Conservation (phyloP, 495 filamentous ascomycete genomes). For the Neurospora discreta region DNA sequence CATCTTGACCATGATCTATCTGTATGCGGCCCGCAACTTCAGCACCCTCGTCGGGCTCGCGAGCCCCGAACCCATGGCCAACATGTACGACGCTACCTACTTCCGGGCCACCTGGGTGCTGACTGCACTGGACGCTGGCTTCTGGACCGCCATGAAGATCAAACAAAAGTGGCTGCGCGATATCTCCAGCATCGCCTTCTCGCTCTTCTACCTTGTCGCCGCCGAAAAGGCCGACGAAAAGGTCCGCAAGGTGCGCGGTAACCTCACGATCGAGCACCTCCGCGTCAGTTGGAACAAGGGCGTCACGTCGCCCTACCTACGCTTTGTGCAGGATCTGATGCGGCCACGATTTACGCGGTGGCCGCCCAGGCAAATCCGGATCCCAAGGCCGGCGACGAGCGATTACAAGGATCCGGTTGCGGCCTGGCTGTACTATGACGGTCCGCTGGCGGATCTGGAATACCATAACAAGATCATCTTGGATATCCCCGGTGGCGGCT, state of each 20-base stretch:
- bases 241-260: slow-evolving; percentile 79
- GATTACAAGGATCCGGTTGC: slow-evolving; percentile 71
- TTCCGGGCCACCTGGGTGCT: slow-evolving; percentile 97
- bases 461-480: slow-evolving; percentile 73
- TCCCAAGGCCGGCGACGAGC: slow-evolving; percentile 66
- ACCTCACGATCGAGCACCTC: slow-evolving; percentile 82
- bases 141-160: slow-evolving; percentile 97
- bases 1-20: slow-evolving; percentile 77
- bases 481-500: slow-evolving; percentile 90
- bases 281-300: slow-evolving; percentile 93
- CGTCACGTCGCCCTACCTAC: slow-evolving; percentile 65
- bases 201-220: slow-evolving; percentile 78
- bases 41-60: slow-evolving; percentile 85
- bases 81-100: slow-evolving; percentile 88
- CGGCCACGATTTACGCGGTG: slow-evolving; percentile 72
- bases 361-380: slow-evolving; percentile 67
- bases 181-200: slow-evolving; percentile 69
- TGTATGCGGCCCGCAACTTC: slow-evolving; percentile 87
- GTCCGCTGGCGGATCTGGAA: slow-evolving; percentile 62
- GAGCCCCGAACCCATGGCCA: slow-evolving; percentile 84
- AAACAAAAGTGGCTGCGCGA: slow-evolving; percentile 72
- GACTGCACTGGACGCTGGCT: slow-evolving; percentile 89
- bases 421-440: slow-evolving; percentile 93
- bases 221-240: slow-evolving; percentile 96
- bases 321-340: slow-evolving; percentile 53